Percentiles rank a stretch among this genome's conserved stretches.
phyloP scores from a whole-genome alignment of 106 monocot species.

The Gastrodia elata region DNA sequence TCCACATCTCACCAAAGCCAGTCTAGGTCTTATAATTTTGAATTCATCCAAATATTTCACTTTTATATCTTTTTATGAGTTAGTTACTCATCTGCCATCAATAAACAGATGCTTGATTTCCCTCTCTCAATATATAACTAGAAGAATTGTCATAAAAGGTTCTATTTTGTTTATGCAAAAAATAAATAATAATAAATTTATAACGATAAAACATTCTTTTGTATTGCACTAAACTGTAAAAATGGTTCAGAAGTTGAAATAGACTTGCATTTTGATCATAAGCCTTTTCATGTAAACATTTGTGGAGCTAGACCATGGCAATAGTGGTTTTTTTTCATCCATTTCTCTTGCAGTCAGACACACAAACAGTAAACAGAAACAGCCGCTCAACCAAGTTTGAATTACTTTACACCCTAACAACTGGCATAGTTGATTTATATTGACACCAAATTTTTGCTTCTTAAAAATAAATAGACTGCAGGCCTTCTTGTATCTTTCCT shows the following conservation, averaged over 20 bases:
- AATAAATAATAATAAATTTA: background rate
- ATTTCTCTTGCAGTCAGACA: background rate
- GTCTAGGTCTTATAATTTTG: background rate
- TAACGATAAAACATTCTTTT: background rate
- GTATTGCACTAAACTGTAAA: no score
- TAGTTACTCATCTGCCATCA: no score
- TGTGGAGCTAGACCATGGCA: no score
- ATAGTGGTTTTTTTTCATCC: background rate
- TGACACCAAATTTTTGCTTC: background rate
- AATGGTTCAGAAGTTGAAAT: no score
- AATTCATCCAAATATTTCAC: background rate
- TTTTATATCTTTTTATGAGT: background rate
- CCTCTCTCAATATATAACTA: background rate
- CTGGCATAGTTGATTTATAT: background rate
- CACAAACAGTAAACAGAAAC: no score
- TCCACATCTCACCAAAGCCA: background rate
- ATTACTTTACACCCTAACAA: background rate
- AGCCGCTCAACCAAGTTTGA: background rate
- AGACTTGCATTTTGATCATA: no score
- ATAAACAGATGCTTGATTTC: background rate
- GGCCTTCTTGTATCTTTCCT: no score
- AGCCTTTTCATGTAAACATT: no score
- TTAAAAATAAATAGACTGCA: background rate
- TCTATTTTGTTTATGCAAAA: background rate
- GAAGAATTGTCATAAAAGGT: background rate